These are phyloP conservation scores for Candida ipomoeae DNA, from an alignment of 805 yeast genomes.

Conservation along the genomic window DNA sequence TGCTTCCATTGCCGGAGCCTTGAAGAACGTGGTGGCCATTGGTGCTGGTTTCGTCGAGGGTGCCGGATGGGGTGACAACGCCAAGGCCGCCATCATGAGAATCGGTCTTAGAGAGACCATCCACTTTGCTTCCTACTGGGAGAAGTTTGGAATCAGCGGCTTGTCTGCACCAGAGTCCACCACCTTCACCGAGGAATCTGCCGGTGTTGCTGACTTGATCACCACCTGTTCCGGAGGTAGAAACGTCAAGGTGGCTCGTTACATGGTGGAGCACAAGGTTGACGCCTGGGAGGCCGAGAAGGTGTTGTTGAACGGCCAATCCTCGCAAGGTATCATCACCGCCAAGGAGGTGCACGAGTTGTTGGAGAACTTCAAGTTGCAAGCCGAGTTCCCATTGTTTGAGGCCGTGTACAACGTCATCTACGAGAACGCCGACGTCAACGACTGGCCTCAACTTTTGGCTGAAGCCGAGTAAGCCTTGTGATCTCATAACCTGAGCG, in stretches of 20 bases:
- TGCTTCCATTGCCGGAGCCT: slow-evolving; percentile 45
- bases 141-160: slow-evolving; percentile 21
- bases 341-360: slow-evolving; percentile 46
- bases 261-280: slow-evolving; percentile 42
- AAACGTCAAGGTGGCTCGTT: slow-evolving; percentile 44
- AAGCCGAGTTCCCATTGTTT: slow-evolving; percentile 40
- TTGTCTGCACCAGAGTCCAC: slow-evolving; percentile 33
- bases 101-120: slow-evolving; percentile 42
- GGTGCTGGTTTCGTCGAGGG: slow-evolving; percentile 48
- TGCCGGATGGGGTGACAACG: slow-evolving; percentile 47
- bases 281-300: slow-evolving; percentile 42
- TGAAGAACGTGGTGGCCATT: slow-evolving; percentile 44
- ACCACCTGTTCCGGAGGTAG: slow-evolving; percentile 47
- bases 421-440: slow-evolving; percentile 37
- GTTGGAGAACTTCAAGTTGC: slow-evolving; percentile 31
- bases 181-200: slow-evolving; percentile 43
- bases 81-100: slow-evolving; percentile 47
- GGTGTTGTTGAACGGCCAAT: slow-evolving; percentile 42
- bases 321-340: slow-evolving; percentile 45
- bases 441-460: slow-evolving; percentile 39
- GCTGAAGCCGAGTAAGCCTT: slow-evolving; percentile 18
- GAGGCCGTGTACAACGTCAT: slow-evolving; percentile 44
- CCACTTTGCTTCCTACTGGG: slow-evolving; percentile 32
- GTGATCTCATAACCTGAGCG: slow-evolving; percentile 1
- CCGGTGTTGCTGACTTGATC: slow-evolving; percentile 47